phyloP scores from a whole-genome alignment of 1,139 yeast genomes.

The Sugiyamaella japonica region DNA sequence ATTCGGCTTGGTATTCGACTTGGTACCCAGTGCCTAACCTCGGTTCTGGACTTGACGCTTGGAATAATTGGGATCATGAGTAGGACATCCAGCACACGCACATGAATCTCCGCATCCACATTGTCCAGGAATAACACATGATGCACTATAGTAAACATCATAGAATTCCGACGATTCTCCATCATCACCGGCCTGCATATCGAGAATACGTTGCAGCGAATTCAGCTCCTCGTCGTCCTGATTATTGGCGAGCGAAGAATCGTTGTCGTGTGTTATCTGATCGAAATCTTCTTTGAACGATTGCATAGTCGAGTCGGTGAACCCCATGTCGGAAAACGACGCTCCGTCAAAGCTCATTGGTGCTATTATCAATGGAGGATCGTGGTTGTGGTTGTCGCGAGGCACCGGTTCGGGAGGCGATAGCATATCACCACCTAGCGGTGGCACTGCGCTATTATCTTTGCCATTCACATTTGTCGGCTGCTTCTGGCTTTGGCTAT shows the following conservation, averaged over 20 bases:
- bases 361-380: constrained; percentile 38
- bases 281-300: constrained; percentile 16
- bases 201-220: constrained; percentile 18
- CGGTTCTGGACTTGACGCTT: not conserved
- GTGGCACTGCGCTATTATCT: not conserved
- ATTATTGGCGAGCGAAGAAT: not conserved
- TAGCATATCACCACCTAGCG: not conserved
- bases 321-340: constrained; percentile 20
- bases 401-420: not conserved
- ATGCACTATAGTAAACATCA: constrained; percentile 39
- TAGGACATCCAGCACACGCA: constrained; percentile 42
- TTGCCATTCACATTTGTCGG: too few species aligned
- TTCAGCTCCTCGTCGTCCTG: constrained; percentile 18
- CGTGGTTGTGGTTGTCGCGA: not conserved
- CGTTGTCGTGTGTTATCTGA: constrained; percentile 3
- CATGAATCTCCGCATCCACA: constrained; percentile 44
- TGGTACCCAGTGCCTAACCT: not conserved
- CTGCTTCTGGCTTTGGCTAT: too few species aligned
- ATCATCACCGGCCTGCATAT: constrained; percentile 2
- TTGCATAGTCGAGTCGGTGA: constrained; percentile 6
- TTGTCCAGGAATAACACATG: constrained; percentile 43
- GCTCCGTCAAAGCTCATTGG: constrained; percentile 39
- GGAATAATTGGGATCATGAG: constrained; percentile 32
- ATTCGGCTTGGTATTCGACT: not conserved
- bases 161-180: constrained; percentile 22